Conservation (phyloP, 192 early-diverging fungal species). For the Umbelopsis sp. region DNA sequence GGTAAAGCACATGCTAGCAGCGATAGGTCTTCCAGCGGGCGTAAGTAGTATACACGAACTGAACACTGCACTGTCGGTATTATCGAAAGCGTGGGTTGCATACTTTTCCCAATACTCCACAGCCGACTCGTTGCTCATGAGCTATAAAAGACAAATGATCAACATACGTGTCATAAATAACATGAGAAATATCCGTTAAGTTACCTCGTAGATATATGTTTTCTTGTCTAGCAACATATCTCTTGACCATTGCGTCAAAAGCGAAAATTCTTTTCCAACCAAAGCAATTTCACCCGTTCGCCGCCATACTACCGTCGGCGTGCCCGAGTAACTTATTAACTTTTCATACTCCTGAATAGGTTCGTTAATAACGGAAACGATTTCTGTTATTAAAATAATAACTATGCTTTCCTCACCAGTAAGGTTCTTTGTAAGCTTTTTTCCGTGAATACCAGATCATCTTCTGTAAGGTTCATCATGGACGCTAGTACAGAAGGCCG, state of each 20-base stretch:
- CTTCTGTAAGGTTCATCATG: slow-evolving; percentile 91
- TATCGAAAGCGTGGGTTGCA: slow-evolving; percentile 90
- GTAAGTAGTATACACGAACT: slow-evolving; percentile 82
- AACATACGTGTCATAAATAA: not conserved
- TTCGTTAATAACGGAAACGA: not conserved
- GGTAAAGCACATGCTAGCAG: slow-evolving; percentile 93
- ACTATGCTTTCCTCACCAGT: slow-evolving; percentile 47
- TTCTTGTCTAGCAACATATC: slow-evolving; percentile 78
- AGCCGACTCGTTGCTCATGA: slow-evolving; percentile 92
- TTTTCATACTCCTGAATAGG: slow-evolving; percentile 85
- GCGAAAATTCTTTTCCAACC: slow-evolving; percentile 95
- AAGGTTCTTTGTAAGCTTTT: slow-evolving; percentile 93
- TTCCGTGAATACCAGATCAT: slow-evolving; percentile 95
- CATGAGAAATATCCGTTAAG: not conserved
- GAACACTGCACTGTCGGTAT: slow-evolving; percentile 87
- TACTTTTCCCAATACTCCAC: slow-evolving; percentile 97
- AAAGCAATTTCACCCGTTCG: slow-evolving; percentile 94
- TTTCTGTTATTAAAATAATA: not conserved
- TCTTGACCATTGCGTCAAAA: slow-evolving; percentile 89
- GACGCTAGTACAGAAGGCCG: slow-evolving; percentile 93
- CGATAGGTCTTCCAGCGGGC: slow-evolving; percentile 72
- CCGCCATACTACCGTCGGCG: slow-evolving; percentile 95
- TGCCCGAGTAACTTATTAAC: slow-evolving; percentile 92
- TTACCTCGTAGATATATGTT: slow-evolving; percentile 81
- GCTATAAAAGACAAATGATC: slow-evolving; percentile 41